Evolutionary conservation across 176 grass and related monocot genomes (phyloP).

Genomic region (Avena sativa): DNA sequence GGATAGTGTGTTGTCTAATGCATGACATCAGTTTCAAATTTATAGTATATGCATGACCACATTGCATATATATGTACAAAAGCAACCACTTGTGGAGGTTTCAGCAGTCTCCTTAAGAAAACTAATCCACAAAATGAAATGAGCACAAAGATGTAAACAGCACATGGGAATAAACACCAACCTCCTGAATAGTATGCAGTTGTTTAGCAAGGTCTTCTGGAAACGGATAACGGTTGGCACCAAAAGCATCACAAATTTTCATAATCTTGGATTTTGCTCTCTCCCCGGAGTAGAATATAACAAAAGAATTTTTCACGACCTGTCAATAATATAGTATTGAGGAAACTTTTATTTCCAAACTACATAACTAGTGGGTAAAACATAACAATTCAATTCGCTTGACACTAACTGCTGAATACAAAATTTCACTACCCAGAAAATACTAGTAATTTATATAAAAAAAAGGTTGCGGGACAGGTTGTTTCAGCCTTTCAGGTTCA

Average conservation of each 20-base stretch:
- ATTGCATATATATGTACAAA: background rate
- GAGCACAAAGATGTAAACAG: background rate
- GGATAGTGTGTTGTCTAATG: background rate
- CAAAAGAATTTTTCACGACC: conserved; percentile 84
- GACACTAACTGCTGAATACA: background rate
- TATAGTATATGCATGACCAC: background rate
- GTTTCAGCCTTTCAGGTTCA: background rate
- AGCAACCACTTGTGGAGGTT: background rate
- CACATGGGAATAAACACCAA: conserved; percentile 17
- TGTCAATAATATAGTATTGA: conserved; percentile 40
- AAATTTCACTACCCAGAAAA: background rate
- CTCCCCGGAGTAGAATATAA: conserved; percentile 96
- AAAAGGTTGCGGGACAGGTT: background rate
- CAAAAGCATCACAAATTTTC: conserved; percentile 98
- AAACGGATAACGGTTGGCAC: conserved; percentile 90
- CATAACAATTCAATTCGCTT: background rate
- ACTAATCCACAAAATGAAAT: background rate
- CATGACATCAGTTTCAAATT: background rate
- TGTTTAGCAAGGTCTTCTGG: conserved; percentile 82
- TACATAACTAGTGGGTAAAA: background rate
- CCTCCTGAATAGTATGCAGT: conserved; percentile 79
- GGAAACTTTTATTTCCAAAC: background rate
- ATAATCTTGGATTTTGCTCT: conserved; percentile 92
- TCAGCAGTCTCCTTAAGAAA: background rate
- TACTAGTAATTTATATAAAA: conserved; percentile 17